Base-by-base conservation (phyloP, 2,329 filamentous ascomycete genomes). In the Neocucurbitaria cava region DNA sequence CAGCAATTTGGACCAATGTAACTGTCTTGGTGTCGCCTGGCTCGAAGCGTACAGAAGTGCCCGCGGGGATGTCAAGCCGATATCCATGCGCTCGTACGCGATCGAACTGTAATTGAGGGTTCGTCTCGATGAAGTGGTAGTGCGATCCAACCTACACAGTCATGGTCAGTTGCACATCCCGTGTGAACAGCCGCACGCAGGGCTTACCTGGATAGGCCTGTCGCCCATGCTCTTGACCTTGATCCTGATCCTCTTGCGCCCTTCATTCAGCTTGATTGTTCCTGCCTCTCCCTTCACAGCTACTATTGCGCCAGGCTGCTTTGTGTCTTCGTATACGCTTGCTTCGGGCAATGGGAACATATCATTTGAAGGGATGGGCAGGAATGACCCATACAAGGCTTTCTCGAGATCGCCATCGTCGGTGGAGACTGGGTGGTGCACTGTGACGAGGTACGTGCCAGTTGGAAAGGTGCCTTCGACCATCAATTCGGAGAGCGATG, bases 71-170 rank as follows among this genome's bases (percentile, higher is more conserved):
- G 70, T 98, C 93, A 13, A 98, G 83, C 10, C 92, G 85, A 77
- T 86, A 96, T 5, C 94, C 94, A 69, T 95, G 95, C 1, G 92
- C 86, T 62, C 86, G 86, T 45, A 86, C 79, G 23, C 94, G 90
- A 77, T 98, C 94, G 74, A 98, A 98, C 58, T 90, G 86, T 46
- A 98, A 83, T 74, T 91, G 86, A 0, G 92, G 91, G 76, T 98
- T 98, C n/a, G 88, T 89, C 79, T 98, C 94, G 70, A 96, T 87
- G 74, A 98, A 96, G 77, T 97, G 94, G 75, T 96, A 98, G 77
- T 98, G 94, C 28, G 92, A 96, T 28, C 94, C 94, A 55, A 91
- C 83, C 84, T 87, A 65, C 20, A 23, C 20, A 7, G 9, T 11
- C 2, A 11, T 15, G 21, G 28, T 66, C n/a, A 67, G 56, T 41